A percentile compares a stretch with the other conserved stretches of the same genome.
Evolutionary conservation across 805 yeast species (phyloP).

Genomic region (Tetrapisispora namnaoensis): DNA sequence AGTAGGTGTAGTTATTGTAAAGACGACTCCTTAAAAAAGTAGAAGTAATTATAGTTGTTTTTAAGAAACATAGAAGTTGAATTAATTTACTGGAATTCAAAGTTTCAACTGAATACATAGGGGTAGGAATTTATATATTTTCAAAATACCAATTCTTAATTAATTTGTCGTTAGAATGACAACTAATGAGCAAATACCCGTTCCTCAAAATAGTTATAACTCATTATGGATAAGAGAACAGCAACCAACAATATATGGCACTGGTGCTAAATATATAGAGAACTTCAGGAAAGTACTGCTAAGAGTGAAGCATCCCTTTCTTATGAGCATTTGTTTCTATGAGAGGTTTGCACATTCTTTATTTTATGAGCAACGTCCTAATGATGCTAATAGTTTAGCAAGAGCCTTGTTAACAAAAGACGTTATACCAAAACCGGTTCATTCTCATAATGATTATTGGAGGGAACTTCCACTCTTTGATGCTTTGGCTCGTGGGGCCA

Average conservation of each 20-base stretch:
- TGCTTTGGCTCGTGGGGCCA: conserved; percentile 43
- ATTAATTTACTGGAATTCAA: too few relatives aligned
- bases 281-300: not conserved
- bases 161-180: not conserved
- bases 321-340: not conserved
- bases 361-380: not conserved
- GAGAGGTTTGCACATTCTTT: not conserved
- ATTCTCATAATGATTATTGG: conserved; percentile 68
- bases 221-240: not conserved
- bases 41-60: too few relatives aligned
- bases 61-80: too few relatives aligned
- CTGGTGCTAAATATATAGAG: not conserved
- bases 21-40: too few relatives aligned
- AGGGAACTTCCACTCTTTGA: conserved; percentile 46
- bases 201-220: not conserved
- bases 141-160: too few relatives aligned
- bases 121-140: too few relatives aligned
- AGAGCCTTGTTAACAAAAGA: conserved; percentile 12
- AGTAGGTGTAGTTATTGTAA: too few relatives aligned
- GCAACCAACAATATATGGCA: not conserved
- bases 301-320: not conserved
- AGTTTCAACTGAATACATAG: too few relatives aligned
- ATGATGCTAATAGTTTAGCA: not conserved
- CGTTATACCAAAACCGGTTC: conserved; percentile 30
- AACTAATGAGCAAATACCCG: not conserved